A percentile compares a stretch with the other conserved stretches of the same genome.
These are phyloP conservation scores for Agrocybe praecox DNA, from an alignment of 768 basidiomycete genomes.

Conservation along the genomic window DNA sequence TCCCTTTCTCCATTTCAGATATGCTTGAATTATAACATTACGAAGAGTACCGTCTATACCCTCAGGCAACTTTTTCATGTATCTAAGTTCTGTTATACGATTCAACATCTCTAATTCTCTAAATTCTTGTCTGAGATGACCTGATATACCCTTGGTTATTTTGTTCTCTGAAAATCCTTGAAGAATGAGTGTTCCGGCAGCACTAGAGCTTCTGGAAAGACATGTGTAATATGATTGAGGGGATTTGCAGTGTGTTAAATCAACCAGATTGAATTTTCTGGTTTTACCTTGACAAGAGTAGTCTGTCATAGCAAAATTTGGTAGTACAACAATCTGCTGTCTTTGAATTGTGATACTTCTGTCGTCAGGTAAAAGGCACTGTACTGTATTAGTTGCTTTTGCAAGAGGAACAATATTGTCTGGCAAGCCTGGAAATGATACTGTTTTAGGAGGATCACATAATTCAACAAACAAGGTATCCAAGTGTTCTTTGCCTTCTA, in stretches of 20 bases:
- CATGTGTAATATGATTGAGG: conserved; percentile 25
- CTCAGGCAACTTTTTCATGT: conserved; percentile 4
- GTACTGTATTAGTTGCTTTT: conserved; percentile 1
- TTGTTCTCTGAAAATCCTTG: conserved; percentile 20
- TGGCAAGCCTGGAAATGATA: conserved; percentile 25
- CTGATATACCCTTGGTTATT: conserved; percentile 19
- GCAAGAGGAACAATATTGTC: conserved; percentile 33
- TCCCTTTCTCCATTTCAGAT: conserved; percentile 4
- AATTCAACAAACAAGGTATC: conserved; percentile 33
- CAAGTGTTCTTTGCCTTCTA: conserved; percentile 20
- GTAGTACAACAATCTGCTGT: conserved; percentile 24
- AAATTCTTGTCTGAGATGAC: conserved; percentile 18
- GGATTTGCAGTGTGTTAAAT: conserved; percentile 17
- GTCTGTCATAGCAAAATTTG: conserved; percentile 34
- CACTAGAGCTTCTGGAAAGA: conserved; percentile 27
- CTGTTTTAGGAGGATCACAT: conserved; percentile 22
- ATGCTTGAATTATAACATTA: conserved; percentile 16
- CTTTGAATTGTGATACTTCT: conserved; percentile 16
- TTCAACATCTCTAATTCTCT: conserved; percentile 30
- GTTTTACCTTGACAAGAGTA: conserved; percentile 28
- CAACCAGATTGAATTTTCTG: conserved; percentile 24
- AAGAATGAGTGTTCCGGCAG: conserved; percentile 26
- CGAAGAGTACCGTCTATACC: conserved; percentile 13
- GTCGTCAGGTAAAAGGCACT: conserved; percentile 21
- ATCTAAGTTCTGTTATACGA: conserved; percentile 24